These are phyloP conservation scores for Clarireedia homoeocarpa DNA, from an alignment of 2,329 filamentous ascomycete genomes.

Conservation along the genomic window DNA sequence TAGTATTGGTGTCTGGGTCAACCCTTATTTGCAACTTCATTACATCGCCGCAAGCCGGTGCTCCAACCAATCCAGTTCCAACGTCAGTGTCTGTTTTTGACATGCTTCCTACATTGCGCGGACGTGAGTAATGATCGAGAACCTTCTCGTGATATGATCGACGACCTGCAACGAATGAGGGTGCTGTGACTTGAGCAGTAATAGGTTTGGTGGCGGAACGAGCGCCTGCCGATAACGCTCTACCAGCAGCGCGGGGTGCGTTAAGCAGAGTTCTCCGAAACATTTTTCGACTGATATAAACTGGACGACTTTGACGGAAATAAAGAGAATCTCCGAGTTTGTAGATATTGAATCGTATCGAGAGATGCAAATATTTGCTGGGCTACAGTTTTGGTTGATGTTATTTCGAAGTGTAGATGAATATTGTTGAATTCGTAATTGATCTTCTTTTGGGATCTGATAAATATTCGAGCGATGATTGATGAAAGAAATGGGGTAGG, in stretches of 20 bases:
- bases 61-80: conserved; percentile 83
- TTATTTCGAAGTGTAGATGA: background rate
- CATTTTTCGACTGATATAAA: conserved; percentile 16
- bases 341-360: background rate
- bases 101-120: conserved; percentile 73
- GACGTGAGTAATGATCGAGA: conserved; percentile 75
- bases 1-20: conserved; percentile 78
- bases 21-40: conserved; percentile 94
- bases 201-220: conserved; percentile 20
- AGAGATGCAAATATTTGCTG: background rate
- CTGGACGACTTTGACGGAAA: conserved; percentile 1
- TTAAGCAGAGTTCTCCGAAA: conserved; percentile 25
- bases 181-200: conserved; percentile 18
- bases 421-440: background rate
- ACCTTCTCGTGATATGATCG: conserved; percentile 36
- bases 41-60: conserved; percentile 86
- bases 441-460: background rate
- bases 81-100: conserved; percentile 74
- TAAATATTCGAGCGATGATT: background rate
- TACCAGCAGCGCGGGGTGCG: conserved; percentile 24
- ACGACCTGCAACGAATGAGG: conserved; percentile 20
- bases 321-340: background rate
- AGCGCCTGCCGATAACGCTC: conserved; percentile 23
- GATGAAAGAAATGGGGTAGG: background rate
- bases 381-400: background rate